These are phyloP conservation scores for Backusella macrospora DNA, from an alignment of 192 early-diverging fungal genomes.

Conservation along the genomic window DNA sequence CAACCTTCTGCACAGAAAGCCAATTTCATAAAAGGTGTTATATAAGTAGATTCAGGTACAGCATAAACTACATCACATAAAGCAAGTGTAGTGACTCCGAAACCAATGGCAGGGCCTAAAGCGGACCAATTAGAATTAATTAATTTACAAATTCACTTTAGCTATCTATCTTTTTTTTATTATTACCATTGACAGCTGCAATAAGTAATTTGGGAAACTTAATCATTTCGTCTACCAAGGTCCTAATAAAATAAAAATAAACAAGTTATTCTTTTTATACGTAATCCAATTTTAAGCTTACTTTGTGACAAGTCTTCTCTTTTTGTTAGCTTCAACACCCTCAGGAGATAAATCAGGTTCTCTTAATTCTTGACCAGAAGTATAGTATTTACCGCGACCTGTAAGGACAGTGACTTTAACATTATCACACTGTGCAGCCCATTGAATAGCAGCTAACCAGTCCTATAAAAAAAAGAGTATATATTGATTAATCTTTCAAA, in stretches of 20 bases:
- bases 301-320: constrained; percentile 16
- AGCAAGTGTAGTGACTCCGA: constrained; percentile 64
- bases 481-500: constrained; percentile 12
- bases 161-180: neutral
- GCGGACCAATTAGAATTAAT: constrained; percentile 58
- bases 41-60: constrained; percentile 63
- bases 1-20: constrained; percentile 75
- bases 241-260: constrained; percentile 10
- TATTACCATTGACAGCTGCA: constrained; percentile 72
- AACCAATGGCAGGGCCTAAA: constrained; percentile 67
- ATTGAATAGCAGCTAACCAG: constrained; percentile 62
- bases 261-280: neutral
- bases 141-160: constrained; percentile 54
- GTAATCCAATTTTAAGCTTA: constrained; percentile 1
- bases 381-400: constrained; percentile 67
- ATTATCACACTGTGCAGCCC: constrained; percentile 45
- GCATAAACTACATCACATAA: constrained; percentile 74
- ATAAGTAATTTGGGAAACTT: constrained; percentile 72
- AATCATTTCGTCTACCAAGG: constrained; percentile 44
- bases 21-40: constrained; percentile 72
- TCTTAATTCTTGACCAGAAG: constrained; percentile 64
- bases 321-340: neutral
- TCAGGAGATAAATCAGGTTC: constrained; percentile 21
- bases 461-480: constrained; percentile 35
- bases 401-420: constrained; percentile 66